Base-by-base conservation (phyloP, 2,329 filamentous ascomycete genomes). In the Raffaelea ambrosiae region DNA sequence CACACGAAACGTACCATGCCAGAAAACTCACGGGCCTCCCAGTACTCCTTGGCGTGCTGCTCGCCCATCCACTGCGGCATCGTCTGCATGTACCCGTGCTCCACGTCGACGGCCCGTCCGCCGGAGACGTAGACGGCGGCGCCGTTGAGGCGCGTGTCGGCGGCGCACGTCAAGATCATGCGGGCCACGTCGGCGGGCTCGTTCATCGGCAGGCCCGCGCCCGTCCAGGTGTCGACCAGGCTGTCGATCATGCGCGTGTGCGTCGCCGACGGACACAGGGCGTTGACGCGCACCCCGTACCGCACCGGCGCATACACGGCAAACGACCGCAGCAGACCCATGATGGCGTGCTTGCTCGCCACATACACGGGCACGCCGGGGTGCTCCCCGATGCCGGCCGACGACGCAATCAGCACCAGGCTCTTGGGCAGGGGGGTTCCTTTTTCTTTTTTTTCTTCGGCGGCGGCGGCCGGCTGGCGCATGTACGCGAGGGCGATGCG, bases 401-500 rank as follows among this genome's bases (percentile, higher is more conserved):
- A 63, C 7, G 66, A 73, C 11, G 58, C 56, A 5, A 58, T 49
- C 3, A 62, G 52, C 11, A 58, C 55, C 40, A 62, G 57, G 21
- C 40, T 67, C 21, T 55, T 57, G n/a, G 23, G 13, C 31, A 49
- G 22, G 3, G 47, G 21, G 19, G 5, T 10, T n/a, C n/a, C n/a
- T n/a, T n/a, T n/a, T n/a, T n/a, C n/a, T n/a, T n/a, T n/a, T n/a
- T n/a, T n/a, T n/a, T n/a, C n/a, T n/a, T n/a, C n/a, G n/a, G n/a
- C n/a, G n/a, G 23, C 20, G 59, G 13, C 20, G 19, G 1, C 21
- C 20, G 9, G 48, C 39, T 4, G 44, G 40, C 11, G 29, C 39
- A 76, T 63, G 52, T 73, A 77, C 5, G 71, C 72, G 18, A 67
- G 61, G 1, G 73, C 74, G 13, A 77, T 66, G 1, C 72, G 62